Percentiles rank a stretch among this genome's conserved stretches.
phyloP scores from a whole-genome alignment of 2,329 filamentous ascomycete species.

The Alternaria longipes region DNA sequence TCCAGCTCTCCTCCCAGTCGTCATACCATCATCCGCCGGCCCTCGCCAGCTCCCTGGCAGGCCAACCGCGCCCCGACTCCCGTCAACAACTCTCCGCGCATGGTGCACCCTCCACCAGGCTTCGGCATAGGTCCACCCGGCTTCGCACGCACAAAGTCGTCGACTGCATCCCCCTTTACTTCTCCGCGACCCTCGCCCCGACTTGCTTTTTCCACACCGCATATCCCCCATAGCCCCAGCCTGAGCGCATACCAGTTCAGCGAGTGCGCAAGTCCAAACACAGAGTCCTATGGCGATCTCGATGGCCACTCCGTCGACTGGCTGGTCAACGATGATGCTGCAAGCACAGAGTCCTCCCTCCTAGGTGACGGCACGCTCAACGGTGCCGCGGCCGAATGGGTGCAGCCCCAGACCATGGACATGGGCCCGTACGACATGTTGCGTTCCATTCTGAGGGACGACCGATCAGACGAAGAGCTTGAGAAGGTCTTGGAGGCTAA shows the following conservation, averaged over 20 bases:
- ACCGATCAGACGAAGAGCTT: slow-evolving; percentile 91
- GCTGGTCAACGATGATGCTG: slow-evolving; percentile 88
- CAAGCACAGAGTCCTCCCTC: slow-evolving; percentile 78
- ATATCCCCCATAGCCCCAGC: slow-evolving; percentile 91
- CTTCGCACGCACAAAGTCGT: slow-evolving; percentile 78
- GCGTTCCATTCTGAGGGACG: slow-evolving; percentile 89
- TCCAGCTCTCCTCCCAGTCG: slow-evolving; percentile 82
- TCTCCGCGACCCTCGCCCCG: slow-evolving; percentile 93
- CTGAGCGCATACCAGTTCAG: slow-evolving; percentile 96
- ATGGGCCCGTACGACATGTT: slow-evolving; percentile 99
- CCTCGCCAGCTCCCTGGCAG: slow-evolving; percentile 94
- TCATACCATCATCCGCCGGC: slow-evolving; percentile 86
- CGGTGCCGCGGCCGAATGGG: slow-evolving; percentile 82
- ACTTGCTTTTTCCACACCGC: slow-evolving; percentile 86
- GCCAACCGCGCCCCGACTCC: slow-evolving; percentile 78
- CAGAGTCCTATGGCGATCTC: slow-evolving; percentile 89
- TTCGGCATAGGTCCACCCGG: slow-evolving; percentile 76
- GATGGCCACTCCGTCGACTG: slow-evolving; percentile 96
- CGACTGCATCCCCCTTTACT: slow-evolving; percentile 85
- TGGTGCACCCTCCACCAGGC: slow-evolving; percentile 82
- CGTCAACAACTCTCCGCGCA: slow-evolving; percentile 80
- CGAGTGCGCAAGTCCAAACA: slow-evolving; percentile 74
- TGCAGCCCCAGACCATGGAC: slow-evolving; percentile 74
- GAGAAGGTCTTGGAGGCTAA: slow-evolving; percentile 88
- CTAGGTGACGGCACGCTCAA: slow-evolving; percentile 76